Evolutionary conservation across 164 flowering plant genomes (phyloP).

Genomic region (Liquidambar formosana): DNA sequence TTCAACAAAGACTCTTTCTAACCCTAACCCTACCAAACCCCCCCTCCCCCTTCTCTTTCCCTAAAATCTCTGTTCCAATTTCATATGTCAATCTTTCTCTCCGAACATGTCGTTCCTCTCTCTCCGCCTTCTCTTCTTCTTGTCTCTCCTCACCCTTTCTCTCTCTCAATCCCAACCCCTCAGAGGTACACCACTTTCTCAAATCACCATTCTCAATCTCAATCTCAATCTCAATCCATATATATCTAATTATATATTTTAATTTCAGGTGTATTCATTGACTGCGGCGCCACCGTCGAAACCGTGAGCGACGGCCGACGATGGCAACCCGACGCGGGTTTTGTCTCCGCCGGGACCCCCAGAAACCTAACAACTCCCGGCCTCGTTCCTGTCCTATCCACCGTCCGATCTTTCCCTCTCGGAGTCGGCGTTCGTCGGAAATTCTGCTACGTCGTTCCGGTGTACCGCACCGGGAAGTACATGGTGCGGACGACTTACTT

Average conservation of each 20-base stretch:
- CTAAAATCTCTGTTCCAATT: neutral
- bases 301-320: slow-evolving; percentile 37
- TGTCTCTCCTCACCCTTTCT: slow-evolving; percentile 28
- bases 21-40: slow-evolving; percentile 11
- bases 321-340: slow-evolving; percentile 66
- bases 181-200: slow-evolving; percentile 30
- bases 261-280: slow-evolving; percentile 49
- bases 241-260: neutral
- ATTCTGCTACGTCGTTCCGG: slow-evolving; percentile 71
- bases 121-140: slow-evolving; percentile 28
- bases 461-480: slow-evolving; percentile 50
- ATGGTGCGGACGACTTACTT: slow-evolving; percentile 76
- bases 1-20: slow-evolving; percentile 39
- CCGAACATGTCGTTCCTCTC: slow-evolving; percentile 29
- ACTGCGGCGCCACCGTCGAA: slow-evolving; percentile 62
- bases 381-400: slow-evolving; percentile 49
- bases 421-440: slow-evolving; percentile 28
- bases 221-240: neutral
- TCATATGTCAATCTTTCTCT: neutral
- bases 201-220: slow-evolving; percentile 1
- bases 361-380: slow-evolving; percentile 29
- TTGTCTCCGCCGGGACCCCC: slow-evolving; percentile 49
- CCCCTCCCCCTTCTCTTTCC: slow-evolving; percentile 10
- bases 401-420: slow-evolving; percentile 73
- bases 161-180: slow-evolving; percentile 37